Base-by-base conservation (phyloP, 2,329 filamentous ascomycete species). In the Sarocladium oryzae region DNA sequence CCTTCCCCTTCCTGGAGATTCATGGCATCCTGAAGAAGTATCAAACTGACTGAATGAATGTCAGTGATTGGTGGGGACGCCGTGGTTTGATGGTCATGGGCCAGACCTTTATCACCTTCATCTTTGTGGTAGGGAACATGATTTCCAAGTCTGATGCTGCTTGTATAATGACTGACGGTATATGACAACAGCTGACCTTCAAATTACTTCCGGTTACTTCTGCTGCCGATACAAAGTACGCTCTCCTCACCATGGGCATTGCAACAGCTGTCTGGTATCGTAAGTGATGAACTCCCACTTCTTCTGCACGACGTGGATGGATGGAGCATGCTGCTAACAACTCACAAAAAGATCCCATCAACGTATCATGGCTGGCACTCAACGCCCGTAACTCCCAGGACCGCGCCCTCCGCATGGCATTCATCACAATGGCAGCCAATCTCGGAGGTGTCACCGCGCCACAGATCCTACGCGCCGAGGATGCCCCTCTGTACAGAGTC, bases 371-470 rank as follows among this genome's bases (percentile, higher is more conserved):
- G 78, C 69, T 82, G 60, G 80, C 77, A 0, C 65, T 82, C 1
- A 71, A 74, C 2, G 79, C 78, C 59, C 68, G 69, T 0, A 77
- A 79, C 49, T 79, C 78, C 0, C 77, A 82, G 54, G 74, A 81
- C 56, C 67, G 79, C 43, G 77, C 79, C 0, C 66, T 82, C 0
- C 76, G 78, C 9, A 82, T 82, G 79, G 77, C 79, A 5, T 69
- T 77, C 72, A 70, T 81, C 49, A 80, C 82, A 53, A 82, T 82
- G 79, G 75, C 75, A 16, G 80, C 78, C 43, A 84, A 84, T 56
- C 77, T 76, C 23, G 78, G 78, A 0, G 78, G 78, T 20, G 82
- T 84, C 49, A 79, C 79, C 50, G 80, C 79, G 3, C 77, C 77
- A 0, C 79, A 83, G 58, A 76, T 82, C 54, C 82, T 82, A 69